These are phyloP conservation scores for Colletotrichum abscissum DNA, from an alignment of 2,329 filamentous ascomycete genomes.

Conservation along the genomic window DNA sequence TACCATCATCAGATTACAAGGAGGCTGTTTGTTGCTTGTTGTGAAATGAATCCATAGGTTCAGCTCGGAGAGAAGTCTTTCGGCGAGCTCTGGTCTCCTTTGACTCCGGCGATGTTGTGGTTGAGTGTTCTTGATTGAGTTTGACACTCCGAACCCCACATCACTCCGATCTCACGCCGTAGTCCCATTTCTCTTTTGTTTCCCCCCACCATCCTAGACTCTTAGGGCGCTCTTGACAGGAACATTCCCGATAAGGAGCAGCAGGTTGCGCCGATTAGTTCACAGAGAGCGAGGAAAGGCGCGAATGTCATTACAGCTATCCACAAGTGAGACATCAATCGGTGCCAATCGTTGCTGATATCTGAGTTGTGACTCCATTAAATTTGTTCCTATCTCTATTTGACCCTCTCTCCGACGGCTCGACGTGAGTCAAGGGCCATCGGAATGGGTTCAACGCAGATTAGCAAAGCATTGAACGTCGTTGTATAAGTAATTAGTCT, in stretches of 20 bases:
- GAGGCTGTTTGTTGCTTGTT: not conserved
- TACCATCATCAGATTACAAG: not conserved
- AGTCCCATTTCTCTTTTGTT: not conserved
- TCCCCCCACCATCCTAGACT: not conserved
- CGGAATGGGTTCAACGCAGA: not conserved
- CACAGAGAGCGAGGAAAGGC: conserved; percentile 38
- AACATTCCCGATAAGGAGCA: not conserved
- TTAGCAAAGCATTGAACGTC: not conserved
- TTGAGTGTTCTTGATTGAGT: no score
- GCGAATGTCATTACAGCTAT: not conserved
- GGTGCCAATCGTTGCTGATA: not conserved
- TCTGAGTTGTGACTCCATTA: not conserved
- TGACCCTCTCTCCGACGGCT: not conserved
- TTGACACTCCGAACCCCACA: not conserved
- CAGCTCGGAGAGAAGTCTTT: not conserved
- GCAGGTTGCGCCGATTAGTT: not conserved
- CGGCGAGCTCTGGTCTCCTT: not conserved
- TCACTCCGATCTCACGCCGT: not conserved
- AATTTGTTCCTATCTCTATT: not conserved
- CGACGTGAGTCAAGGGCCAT: not conserved
- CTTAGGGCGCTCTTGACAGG: not conserved
- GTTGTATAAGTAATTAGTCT: not conserved
- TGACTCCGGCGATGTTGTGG: no score
- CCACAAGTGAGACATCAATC: not conserved
- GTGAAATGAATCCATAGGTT: not conserved